Conservation (phyloP, 495 filamentous ascomycete species). For the Penicillium goetzii region DNA sequence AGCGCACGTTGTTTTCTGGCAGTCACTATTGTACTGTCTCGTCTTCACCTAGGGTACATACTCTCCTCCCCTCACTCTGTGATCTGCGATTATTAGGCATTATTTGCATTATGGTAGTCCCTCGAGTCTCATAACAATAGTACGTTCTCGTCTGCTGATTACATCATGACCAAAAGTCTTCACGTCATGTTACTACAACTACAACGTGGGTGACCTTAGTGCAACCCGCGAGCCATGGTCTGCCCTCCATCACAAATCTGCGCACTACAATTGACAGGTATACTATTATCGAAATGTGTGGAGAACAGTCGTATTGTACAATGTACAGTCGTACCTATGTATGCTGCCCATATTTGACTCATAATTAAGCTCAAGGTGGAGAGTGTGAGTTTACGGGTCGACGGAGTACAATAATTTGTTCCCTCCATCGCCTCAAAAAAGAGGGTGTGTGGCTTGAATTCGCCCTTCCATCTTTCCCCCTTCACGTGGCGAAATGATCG, state of each 20-base stretch:
- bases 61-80: background rate
- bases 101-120: background rate
- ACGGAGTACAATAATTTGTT: background rate
- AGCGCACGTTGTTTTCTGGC: conserved; percentile 10
- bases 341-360: background rate
- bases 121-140: background rate
- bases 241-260: conserved; percentile 1
- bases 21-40: background rate
- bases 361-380: background rate
- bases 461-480: background rate
- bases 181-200: conserved; percentile 20
- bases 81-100: background rate
- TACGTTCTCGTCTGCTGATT: conserved; percentile 6
- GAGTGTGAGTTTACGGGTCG: background rate
- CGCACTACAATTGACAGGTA: background rate
- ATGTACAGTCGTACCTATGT: background rate
- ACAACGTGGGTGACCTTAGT: conserved; percentile 13
- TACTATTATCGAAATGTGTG: background rate
- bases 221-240: conserved; percentile 6
- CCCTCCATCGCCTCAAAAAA: background rate
- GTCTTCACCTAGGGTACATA: background rate
- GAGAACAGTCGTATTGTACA: background rate
- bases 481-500: conserved; percentile 13
- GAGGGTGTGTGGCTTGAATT: background rate
- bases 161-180: conserved; percentile 27